Conservation (phyloP, 352 stramenopile genomes). For the Elongisporangium prolatum region DNA sequence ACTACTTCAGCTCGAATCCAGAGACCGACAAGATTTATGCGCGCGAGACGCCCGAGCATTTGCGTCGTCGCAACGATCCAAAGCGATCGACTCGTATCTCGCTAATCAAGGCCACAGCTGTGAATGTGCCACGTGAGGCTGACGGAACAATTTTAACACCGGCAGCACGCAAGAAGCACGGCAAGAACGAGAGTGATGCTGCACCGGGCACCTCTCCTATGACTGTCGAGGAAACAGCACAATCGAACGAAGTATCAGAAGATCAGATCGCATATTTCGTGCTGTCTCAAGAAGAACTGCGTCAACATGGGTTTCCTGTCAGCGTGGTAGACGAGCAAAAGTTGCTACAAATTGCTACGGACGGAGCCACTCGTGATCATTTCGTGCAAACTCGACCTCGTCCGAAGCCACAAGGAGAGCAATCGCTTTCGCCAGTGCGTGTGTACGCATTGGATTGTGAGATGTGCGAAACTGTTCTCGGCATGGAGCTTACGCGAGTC, state of each 20-base stretch:
- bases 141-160: slow-evolving; percentile 35
- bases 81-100: slow-evolving; percentile 55
- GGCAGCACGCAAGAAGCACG: slow-evolving; percentile 7
- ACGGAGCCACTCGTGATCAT: slow-evolving; percentile 41
- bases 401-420: slow-evolving; percentile 1
- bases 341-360: slow-evolving; percentile 40
- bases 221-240: slow-evolving; percentile 1
- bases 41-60: slow-evolving; percentile 54
- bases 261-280: slow-evolving; percentile 45
- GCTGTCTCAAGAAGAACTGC: slow-evolving; percentile 55
- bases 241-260: slow-evolving; percentile 13
- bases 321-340: slow-evolving; percentile 59
- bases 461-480: slow-evolving; percentile 87
- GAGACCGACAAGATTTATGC: slow-evolving; percentile 63
- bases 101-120: slow-evolving; percentile 50
- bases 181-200: slow-evolving; percentile 1
- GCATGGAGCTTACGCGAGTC: slow-evolving; percentile 78
- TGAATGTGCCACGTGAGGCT: slow-evolving; percentile 43
- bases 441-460: slow-evolving; percentile 86
- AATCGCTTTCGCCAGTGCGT: slow-evolving; percentile 4
- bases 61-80: slow-evolving; percentile 30
- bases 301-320: slow-evolving; percentile 65
- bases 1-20: slow-evolving; percentile 70
- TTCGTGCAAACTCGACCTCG: slow-evolving; percentile 51
- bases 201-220: background rate